Evolutionary conservation across 2,329 filamentous ascomycete species (phyloP), one percentile per base, ranked within the genome.

Genomic region (Didymella exigua): DNA sequence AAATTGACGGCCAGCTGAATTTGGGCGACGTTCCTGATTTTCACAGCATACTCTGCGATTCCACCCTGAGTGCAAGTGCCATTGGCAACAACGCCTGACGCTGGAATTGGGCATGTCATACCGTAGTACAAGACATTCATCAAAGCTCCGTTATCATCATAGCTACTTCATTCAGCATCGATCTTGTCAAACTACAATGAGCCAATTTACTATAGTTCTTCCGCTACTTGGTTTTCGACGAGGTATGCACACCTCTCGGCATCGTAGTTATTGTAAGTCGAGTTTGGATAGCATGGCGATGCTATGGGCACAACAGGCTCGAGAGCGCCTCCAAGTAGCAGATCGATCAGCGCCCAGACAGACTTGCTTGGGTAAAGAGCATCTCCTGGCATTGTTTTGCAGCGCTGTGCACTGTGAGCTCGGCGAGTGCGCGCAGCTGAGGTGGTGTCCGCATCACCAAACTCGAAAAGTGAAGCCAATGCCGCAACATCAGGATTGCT

Each of bases 391-490:
- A 64, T 65, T 0, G 66, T 68, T 52, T 71, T 72, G 61, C 69
- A 71, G 6, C 56, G 59, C 9, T 54, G 44, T 10, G 60, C 16
- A 19, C 49, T 51, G 9, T 56, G 59, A 27, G 53, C 41, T 10
- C 60, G 58, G 23, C 61, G 58, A 29, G 53, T 21, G 18, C 34
- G 49, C 24, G 19, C 33, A 7, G 54, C 34, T 30, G 33, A 16
- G 3, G 53, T 37, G 7, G 61, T 53, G 7, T 64, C 56, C 4
- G 49, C 42, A 42, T 70, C 61, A 13, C 54, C 68, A 29, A 72
- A 83, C 70, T 42, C 80, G 78, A 51, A 67, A 1, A 68, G 54
- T 6, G 62, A 58, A 19, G 65, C 67, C 47, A 66, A 65, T 21
- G 67, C 47, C 1, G 63, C 54, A 14, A 65, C 50, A 14, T 58